Percentiles rank a stretch among this genome's conserved stretches.
phyloP scores from a whole-genome alignment of 192 early-diverging fungal genomes.

The Backusella macrospora region DNA sequence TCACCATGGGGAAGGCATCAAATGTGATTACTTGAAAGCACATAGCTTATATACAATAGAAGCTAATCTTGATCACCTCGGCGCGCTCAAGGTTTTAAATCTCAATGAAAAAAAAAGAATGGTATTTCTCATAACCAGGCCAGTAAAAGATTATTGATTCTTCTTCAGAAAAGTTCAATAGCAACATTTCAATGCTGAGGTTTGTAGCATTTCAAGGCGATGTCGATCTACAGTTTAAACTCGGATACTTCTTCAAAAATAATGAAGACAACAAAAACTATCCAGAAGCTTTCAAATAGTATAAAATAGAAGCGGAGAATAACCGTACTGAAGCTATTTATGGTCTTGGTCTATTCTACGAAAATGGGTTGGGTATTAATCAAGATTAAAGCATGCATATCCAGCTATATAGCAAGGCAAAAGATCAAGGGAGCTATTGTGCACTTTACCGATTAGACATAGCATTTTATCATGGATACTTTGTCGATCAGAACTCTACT shows the following conservation, averaged over 20 bases:
- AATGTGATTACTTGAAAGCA: not conserved
- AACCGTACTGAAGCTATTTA: not conserved
- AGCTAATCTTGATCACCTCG: not conserved
- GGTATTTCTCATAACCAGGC: accelerated
- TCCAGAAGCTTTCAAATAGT: not conserved
- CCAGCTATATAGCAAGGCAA: not conserved
- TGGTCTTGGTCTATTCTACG: not conserved
- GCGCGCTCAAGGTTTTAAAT: not conserved
- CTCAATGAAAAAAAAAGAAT: not conserved
- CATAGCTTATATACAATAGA: not conserved
- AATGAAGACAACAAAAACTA: not conserved
- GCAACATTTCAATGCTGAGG: not conserved
- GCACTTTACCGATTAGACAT: not conserved
- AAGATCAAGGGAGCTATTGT: not conserved
- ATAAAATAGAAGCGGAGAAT: not conserved
- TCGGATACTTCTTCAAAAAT: not conserved
- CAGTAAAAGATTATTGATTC: accelerated
- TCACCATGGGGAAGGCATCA: not conserved
- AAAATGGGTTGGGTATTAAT: not conserved
- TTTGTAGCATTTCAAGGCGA: not conserved
- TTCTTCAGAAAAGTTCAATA: not conserved
- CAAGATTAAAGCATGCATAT: not conserved
- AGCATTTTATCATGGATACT: not conserved
- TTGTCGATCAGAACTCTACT: not conserved
- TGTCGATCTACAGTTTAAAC: not conserved